Base-by-base conservation (phyloP, 2,329 filamentous ascomycete species). In the Colletotrichum noveboracense region DNA sequence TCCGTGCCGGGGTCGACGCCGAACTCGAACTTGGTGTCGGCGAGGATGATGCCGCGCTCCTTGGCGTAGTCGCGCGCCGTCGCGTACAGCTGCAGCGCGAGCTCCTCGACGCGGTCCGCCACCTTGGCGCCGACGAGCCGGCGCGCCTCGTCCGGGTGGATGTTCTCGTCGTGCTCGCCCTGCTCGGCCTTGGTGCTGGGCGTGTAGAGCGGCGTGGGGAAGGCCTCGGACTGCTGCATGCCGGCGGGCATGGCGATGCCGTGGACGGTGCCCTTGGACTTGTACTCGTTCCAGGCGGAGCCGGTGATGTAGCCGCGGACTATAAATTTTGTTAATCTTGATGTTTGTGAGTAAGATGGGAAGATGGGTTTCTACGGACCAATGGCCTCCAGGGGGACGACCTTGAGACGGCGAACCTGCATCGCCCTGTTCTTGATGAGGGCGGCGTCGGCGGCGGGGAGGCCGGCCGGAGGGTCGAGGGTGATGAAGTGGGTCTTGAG, bases 231-330 rank as follows among this genome's bases (percentile, higher is more conserved):
- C 83, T 94, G 93, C 81, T 89, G 85, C 77, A 98, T 86, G 2
- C 94, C 95, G 5, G 88, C 84, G 2, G 93, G 91, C 78, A 95
- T 88, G 18, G 89, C 82, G 78, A 96, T 93, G 26, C 95, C 95
- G 85, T 98, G 95, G 18, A 98, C 94, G 2, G 95, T 97, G 68
- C 94, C 94, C 24, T 86, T 88, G 78, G 90, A 89, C 82, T 91
- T 87, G 87, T 97, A 90, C 86, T 98, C 95, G 52, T 89, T 89
- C 94, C 95, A 98, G 0, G 94, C 95, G 61, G 92, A 94, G 58
- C 96, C 96, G 7, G 96, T 96, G 82, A 98, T 92, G 87, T 98
- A 98, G 79, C 96, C 96, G 74, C 95, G 92, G n/a, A 97, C 94
- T 70, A 43, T 10, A 2, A 2, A 1, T 12, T 16, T 16, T 9